Conservation (phyloP, 257 asterid species). For the Sherardia arvensis region DNA sequence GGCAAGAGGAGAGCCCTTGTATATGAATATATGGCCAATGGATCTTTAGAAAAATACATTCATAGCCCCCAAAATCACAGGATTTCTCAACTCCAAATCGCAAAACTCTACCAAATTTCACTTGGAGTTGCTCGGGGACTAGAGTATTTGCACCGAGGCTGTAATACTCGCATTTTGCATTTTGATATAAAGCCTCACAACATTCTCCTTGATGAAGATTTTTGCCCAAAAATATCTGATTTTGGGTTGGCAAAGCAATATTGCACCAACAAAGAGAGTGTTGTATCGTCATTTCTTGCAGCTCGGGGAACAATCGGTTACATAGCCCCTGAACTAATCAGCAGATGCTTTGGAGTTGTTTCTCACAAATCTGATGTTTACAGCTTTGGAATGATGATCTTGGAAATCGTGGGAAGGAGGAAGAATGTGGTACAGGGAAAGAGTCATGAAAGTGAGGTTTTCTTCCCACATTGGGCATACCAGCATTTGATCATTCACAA, state of each 20-base stretch:
- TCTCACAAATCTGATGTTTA: not conserved
- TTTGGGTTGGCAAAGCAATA: not conserved
- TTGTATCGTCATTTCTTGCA: not conserved
- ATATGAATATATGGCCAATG: slow-evolving; percentile 27
- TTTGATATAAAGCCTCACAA: slow-evolving; percentile 33
- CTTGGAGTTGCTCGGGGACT: slow-evolving; percentile 25
- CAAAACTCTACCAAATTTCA: slow-evolving; percentile 14
- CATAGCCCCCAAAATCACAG: not conserved
- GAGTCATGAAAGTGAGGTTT: not conserved
- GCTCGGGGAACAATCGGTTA: not conserved
- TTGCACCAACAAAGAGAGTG: not conserved
- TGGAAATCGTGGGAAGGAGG: not conserved
- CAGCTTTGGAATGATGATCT: not conserved
- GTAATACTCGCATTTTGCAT: slow-evolving; percentile 21
- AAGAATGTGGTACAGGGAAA: not conserved
- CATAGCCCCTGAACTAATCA: not conserved
- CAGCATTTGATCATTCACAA: not conserved
- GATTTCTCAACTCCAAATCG: slow-evolving; percentile 11
- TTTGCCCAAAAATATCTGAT: not conserved
- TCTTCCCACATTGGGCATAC: not conserved
- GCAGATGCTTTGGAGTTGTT: not conserved
- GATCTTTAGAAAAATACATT: slow-evolving; percentile 22
- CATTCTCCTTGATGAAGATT: slow-evolving; percentile 19
- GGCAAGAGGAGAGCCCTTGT: slow-evolving; percentile 22
- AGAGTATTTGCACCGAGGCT: slow-evolving; percentile 23